Evolutionary conservation across 2,329 filamentous ascomycete genomes (phyloP).

Genomic region (Huntiella moniliformis): DNA sequence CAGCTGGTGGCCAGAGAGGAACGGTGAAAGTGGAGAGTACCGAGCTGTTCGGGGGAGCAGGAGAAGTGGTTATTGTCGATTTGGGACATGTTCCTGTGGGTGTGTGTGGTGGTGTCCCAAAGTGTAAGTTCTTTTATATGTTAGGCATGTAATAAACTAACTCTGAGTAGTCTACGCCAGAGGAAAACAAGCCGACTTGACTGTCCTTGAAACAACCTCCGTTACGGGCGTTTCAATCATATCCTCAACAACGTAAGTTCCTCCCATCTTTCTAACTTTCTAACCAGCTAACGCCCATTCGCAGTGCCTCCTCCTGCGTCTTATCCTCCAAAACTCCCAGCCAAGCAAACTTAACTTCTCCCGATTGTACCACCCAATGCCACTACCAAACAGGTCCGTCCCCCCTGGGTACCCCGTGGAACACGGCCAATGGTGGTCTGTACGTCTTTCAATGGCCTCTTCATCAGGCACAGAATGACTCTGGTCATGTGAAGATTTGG

Average conservation of each 20-base stretch:
- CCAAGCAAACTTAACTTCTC: background rate
- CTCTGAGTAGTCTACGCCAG: conserved; percentile 1
- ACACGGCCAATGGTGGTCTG: conserved; percentile 44
- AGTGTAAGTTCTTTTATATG: conserved; percentile 29
- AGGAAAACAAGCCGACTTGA: background rate
- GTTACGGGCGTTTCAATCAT: conserved; percentile 2
- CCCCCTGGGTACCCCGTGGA: conserved; percentile 46
- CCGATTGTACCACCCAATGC: conserved; percentile 6
- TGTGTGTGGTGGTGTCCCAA: conserved; percentile 55
- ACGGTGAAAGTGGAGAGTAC: conserved; percentile 52
- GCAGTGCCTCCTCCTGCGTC: background rate
- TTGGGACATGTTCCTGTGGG: conserved; percentile 55
- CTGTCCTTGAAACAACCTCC: background rate
- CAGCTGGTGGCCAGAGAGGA: background rate
- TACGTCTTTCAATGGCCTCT: conserved; percentile 55
- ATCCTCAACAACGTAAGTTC: conserved; percentile 7
- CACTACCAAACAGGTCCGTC: conserved; percentile 14
- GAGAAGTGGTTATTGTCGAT: conserved; percentile 51
- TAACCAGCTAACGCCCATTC: background rate
- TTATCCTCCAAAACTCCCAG: background rate
- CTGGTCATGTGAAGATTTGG: conserved; percentile 33
- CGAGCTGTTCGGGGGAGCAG: conserved; percentile 33
- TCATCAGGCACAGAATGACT: background rate
- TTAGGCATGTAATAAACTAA: background rate
- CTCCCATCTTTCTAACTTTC: background rate